phyloP scores from a whole-genome alignment of 192 early-diverging fungal species.

The Entomortierella chlamydospora region DNA sequence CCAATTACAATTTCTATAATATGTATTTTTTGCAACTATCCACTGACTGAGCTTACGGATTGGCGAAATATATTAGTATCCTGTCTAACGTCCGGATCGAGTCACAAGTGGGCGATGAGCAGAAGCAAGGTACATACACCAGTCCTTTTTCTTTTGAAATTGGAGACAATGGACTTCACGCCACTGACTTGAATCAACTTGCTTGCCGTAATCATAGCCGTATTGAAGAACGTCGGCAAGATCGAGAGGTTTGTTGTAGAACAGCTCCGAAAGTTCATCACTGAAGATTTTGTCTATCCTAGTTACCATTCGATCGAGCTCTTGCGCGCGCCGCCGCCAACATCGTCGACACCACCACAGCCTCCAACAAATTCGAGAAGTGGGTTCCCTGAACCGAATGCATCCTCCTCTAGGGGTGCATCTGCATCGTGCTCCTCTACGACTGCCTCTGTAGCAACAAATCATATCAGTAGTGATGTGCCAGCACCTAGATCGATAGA shows the following conservation, averaged over 20 bases:
- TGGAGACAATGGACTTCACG: too few species aligned
- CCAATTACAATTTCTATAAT: not conserved
- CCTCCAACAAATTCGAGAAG: not conserved
- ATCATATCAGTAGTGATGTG: not conserved
- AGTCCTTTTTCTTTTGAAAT: too few species aligned
- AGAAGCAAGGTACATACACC: constrained; percentile 66
- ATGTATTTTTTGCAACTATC: not conserved
- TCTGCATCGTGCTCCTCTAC: not conserved
- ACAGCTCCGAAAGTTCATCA: constrained; percentile 78
- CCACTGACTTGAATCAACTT: not conserved
- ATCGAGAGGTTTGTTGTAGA: constrained; percentile 84
- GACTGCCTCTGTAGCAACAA: not conserved
- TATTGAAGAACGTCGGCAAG: constrained; percentile 86
- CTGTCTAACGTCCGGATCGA: constrained; percentile 70
- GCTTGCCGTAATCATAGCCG: constrained; percentile 50
- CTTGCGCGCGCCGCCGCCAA: constrained; percentile 7
- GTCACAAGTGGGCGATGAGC: constrained; percentile 73
- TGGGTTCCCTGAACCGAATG: not conserved
- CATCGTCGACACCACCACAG: not conserved
- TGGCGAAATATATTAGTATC: constrained; percentile 62
- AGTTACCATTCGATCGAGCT: constrained; percentile 75
- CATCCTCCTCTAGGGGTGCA: not conserved
- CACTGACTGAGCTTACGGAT: too few species aligned
- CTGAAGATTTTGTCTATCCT: constrained; percentile 84
- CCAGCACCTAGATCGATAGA: too few species aligned